Base-by-base conservation (phyloP, 768 basidiomycete genomes). In the Calocybe cyanea region DNA sequence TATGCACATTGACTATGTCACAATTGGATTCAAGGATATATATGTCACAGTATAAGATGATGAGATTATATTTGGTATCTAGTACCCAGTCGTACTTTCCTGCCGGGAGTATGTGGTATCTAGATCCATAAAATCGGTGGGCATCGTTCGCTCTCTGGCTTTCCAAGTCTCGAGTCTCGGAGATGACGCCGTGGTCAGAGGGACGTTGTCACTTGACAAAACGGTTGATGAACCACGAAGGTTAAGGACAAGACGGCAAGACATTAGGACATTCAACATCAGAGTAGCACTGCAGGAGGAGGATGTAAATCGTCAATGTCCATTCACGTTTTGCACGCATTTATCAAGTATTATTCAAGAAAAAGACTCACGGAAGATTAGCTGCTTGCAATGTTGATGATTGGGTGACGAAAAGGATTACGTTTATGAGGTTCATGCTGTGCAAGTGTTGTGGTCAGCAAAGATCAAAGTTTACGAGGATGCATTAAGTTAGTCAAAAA, bases 201-300 rank as follows among this genome's bases (percentile, higher is more conserved):
- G 38, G 17, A 14, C 24, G 14, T 25, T 24, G 38, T 40, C 38
- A 7, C 38, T 28, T 2, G 23, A 23, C 9, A 40, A 20, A 15
- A 25, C 14, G 23, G 38, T 14, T 25, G 17, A 14, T 17, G 38
- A 40, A 24, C 23, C 38, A 20, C 56, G 52, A 18, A 61, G 55
- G 34, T 61, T 61, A 19, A 59, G 54, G 3, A 61, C 38, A 10
- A 61, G 46, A 10, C 56, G 51, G 34, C 59, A 59, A 14, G 59
- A 60, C 36, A 61, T 48, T 10, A 61, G 41, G n/a, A 61, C 44
- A 21, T 54, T 53, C 19, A 61, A 43, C 34, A 58, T 54, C 2
- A 60, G 40, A 9, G 59, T 60, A 10, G 59, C 41, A 2, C 59
- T 61, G 18, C 33, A 25, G 4, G 5, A 11, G n/a, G n/a, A n/a